phyloP scores from a whole-genome alignment of 257 asterid genomes.

The Henckelia pumila region DNA sequence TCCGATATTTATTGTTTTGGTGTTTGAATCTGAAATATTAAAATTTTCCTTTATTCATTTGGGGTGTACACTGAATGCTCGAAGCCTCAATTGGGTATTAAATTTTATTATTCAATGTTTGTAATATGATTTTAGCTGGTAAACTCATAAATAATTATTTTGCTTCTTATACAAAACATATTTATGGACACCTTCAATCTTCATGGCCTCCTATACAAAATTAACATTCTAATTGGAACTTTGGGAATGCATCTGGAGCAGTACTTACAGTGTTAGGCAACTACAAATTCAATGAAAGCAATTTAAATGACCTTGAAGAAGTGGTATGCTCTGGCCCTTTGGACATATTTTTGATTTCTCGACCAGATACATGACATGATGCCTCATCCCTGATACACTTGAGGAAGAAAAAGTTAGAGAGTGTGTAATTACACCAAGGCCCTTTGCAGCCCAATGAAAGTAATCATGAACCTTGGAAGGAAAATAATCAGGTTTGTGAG shows the following conservation, averaged over 20 bases:
- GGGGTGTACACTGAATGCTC: constrained; percentile 22
- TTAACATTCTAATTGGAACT: neutral
- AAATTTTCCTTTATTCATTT: constrained; percentile 4
- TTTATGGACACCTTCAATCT: neutral
- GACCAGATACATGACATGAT: too few species aligned
- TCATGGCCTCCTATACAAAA: neutral
- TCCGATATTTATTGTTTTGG: constrained; percentile 26
- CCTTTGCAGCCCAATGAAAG: too few species aligned
- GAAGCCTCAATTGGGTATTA: constrained; percentile 17
- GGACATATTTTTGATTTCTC: too few species aligned
- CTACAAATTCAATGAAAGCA: too few species aligned
- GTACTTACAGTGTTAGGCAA: too few species aligned
- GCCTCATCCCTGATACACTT: too few species aligned
- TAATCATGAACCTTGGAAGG: too few species aligned
- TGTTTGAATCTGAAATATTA: constrained; percentile 19
- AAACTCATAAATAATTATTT: neutral
- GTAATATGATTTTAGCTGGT: constrained; percentile 7
- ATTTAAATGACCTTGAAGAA: too few species aligned
- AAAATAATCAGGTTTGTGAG: too few species aligned
- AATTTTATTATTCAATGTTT: neutral
- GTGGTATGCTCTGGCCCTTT: too few species aligned
- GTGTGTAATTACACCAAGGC: too few species aligned
- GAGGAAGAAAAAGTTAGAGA: too few species aligned
- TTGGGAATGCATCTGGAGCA: constrained; percentile 13
- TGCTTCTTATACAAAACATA: constrained; percentile 17